A percentile compares a stretch with the other conserved stretches of the same genome.
phyloP scores from a whole-genome alignment of 306 rosid genomes.

The Rubus idaeus region DNA sequence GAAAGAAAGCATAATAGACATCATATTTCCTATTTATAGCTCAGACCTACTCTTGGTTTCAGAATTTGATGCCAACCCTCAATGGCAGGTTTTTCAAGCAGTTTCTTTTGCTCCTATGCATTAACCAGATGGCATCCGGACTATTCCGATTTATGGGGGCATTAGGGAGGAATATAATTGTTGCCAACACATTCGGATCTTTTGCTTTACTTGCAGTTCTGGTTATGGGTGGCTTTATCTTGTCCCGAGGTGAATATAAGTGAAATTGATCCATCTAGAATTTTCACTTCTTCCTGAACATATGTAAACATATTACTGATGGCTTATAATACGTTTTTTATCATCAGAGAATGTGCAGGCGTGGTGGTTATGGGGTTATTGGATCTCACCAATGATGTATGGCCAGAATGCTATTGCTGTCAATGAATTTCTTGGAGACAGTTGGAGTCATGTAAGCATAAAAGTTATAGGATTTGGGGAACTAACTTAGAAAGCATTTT shows the following conservation, averaged over 20 bases:
- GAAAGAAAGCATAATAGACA: neutral
- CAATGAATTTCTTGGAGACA: conserved; percentile 39
- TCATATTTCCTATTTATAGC: neutral
- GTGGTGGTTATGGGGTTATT: conserved; percentile 55
- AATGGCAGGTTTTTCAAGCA: conserved; percentile 43
- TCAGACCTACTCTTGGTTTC: neutral
- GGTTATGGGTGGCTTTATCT: conserved; percentile 49
- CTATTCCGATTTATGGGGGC: conserved; percentile 42
- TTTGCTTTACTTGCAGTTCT: conserved; percentile 43
- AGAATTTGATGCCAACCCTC: neutral
- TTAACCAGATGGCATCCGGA: conserved; percentile 43
- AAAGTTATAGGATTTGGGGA: neutral
- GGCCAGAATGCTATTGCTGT: conserved; percentile 34
- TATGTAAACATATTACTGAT: neutral
- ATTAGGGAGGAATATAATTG: conserved; percentile 41
- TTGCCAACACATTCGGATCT: conserved; percentile 53
- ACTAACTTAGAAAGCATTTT: too few relatives aligned
- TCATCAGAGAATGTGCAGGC: conserved; percentile 28
- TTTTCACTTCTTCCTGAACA: neutral
- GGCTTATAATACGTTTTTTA: neutral
- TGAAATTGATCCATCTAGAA: neutral
- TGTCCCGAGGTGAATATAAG: conserved; percentile 36
- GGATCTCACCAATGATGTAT: conserved; percentile 48
- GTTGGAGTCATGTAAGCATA: conserved; percentile 39
- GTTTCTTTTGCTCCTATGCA: conserved; percentile 29